Evolutionary conservation across 352 stramenopile species (phyloP).

Genomic region (Pythium aquatile): DNA sequence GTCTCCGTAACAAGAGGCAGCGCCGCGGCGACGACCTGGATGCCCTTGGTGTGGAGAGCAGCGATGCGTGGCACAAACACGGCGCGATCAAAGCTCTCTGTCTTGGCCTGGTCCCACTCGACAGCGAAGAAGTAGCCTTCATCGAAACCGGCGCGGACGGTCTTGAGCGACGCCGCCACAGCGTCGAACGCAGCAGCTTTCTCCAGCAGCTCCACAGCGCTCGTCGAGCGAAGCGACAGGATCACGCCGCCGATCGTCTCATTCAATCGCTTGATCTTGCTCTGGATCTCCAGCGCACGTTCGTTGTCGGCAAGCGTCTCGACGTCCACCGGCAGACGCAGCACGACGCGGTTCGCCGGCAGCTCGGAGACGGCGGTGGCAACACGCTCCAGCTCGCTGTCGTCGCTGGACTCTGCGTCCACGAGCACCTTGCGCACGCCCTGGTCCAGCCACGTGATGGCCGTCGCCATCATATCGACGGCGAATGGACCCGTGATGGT

Average conservation of each 20-base stretch:
- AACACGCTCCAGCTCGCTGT: constrained; percentile 48
- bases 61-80: constrained; percentile 46
- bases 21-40: constrained; percentile 49
- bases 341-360: constrained; percentile 53
- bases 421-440: constrained; percentile 58
- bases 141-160: constrained; percentile 40
- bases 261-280: constrained; percentile 42
- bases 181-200: constrained; percentile 26
- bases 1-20: constrained; percentile 29
- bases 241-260: constrained; percentile 43
- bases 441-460: constrained; percentile 68
- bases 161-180: constrained; percentile 34
- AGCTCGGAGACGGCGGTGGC: constrained; percentile 64
- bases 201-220: constrained; percentile 17
- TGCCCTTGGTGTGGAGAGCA: constrained; percentile 55
- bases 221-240: constrained; percentile 34
- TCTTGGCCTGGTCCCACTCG: constrained; percentile 32
- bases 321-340: constrained; percentile 50
- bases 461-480: constrained; percentile 47
- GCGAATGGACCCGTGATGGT: constrained; percentile 63
- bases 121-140: constrained; percentile 56
- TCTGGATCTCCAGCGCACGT: constrained; percentile 18
- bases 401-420: constrained; percentile 38
- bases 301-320: constrained; percentile 24
- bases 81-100: constrained; percentile 25